A percentile compares a stretch with the other conserved stretches of the same genome.
Conservation (phyloP, 176 grass and related monocot species). For the Olyra latifolia region DNA sequence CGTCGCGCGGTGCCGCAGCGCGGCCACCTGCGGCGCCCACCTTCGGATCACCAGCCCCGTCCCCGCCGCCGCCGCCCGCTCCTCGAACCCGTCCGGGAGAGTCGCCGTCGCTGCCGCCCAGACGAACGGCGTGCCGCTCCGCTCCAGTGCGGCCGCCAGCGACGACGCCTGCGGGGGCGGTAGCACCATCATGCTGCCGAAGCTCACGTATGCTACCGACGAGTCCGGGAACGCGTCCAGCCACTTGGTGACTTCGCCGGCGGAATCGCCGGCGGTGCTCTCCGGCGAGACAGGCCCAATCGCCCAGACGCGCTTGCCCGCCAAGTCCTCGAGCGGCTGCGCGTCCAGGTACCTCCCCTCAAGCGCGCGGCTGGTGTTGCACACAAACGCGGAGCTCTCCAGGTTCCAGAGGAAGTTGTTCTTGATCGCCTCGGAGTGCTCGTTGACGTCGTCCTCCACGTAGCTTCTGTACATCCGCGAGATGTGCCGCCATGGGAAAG, state of each 20-base stretch:
- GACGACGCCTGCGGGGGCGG: neutral
- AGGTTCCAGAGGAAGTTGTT: constrained; percentile 49
- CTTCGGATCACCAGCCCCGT: constrained; percentile 38
- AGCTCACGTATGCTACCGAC: constrained; percentile 48
- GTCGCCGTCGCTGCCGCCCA: constrained; percentile 22
- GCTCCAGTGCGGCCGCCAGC: constrained; percentile 32
- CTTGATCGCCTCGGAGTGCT: constrained; percentile 42
- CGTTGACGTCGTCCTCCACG: constrained; percentile 14
- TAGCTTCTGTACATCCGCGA: constrained; percentile 47
- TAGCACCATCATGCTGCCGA: constrained; percentile 32
- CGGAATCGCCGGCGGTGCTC: neutral
- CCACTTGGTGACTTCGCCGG: constrained; percentile 25
- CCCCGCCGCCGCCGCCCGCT: constrained; percentile 13
- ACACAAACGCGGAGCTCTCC: constrained; percentile 37
- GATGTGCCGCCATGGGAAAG: constrained; percentile 47
- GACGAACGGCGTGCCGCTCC: constrained; percentile 41
- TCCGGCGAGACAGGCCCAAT: constrained; percentile 31
- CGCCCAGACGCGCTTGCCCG: constrained; percentile 19
- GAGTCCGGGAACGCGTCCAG: constrained; percentile 41
- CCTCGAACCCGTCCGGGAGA: constrained; percentile 47
- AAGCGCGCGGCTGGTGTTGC: constrained; percentile 31
- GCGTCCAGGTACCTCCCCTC: constrained; percentile 35
- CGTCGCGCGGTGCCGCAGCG: constrained; percentile 54
- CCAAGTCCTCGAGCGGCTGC: constrained; percentile 41
- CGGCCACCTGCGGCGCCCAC: constrained; percentile 81